Percentiles rank a stretch among this genome's conserved stretches.
Evolutionary conservation across 2,329 filamentous ascomycete species (phyloP).

Genomic region (Arthrobotrys sinensis): DNA sequence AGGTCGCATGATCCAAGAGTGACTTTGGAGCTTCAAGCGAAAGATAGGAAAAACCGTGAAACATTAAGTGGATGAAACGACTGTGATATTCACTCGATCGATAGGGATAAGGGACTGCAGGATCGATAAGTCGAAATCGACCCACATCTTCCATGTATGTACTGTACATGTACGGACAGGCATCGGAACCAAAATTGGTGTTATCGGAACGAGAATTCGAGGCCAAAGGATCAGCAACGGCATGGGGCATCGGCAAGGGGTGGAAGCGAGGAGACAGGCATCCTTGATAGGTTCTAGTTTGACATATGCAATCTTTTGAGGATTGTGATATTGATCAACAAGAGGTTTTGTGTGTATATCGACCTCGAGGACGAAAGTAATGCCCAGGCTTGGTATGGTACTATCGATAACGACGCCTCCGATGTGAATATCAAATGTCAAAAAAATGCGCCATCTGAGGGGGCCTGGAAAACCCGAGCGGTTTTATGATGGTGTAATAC

Average conservation of each 20-base stretch:
- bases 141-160: conserved; percentile 31
- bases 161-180: conserved; percentile 36
- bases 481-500: conserved; percentile 7
- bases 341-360: not conserved
- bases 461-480: not conserved
- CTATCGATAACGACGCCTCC: conserved; percentile 14
- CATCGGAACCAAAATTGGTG: conserved; percentile 50
- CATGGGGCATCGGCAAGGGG: conserved; percentile 37
- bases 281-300: conserved; percentile 33
- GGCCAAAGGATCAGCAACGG: conserved; percentile 40
- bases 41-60: conserved; percentile 32
- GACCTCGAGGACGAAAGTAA: not conserved
- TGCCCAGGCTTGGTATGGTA: conserved; percentile 16
- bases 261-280: conserved; percentile 31
- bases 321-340: conserved; percentile 6
- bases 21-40: conserved; percentile 12
- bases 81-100: conserved; percentile 27
- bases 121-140: conserved; percentile 23
- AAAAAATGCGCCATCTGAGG: not conserved
- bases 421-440: conserved; percentile 1
- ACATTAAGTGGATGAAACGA: conserved; percentile 13
- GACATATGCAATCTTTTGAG: not conserved
- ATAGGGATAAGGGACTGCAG: conserved; percentile 33
- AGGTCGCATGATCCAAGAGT: conserved; percentile 28
- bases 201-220: conserved; percentile 50